These are phyloP conservation scores for Trichoderma brevicompactum DNA, from an alignment of 2,329 filamentous ascomycete genomes.

Conservation along the genomic window DNA sequence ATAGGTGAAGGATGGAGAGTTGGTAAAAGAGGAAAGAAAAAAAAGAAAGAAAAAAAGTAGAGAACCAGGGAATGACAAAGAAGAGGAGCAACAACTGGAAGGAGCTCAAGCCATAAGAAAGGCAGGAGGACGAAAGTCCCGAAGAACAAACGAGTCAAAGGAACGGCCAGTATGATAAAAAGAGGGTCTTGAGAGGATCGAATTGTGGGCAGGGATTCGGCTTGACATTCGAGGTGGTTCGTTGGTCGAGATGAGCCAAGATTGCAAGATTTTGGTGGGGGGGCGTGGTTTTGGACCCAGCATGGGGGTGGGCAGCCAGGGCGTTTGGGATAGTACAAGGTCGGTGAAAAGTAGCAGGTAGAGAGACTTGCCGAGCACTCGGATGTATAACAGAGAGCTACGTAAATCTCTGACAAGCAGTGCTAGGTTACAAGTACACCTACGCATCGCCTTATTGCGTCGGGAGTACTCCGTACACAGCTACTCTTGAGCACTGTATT, in stretches of 20 bases:
- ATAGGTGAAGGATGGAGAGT: background rate
- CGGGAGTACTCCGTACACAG: background rate
- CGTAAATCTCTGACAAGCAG: background rate
- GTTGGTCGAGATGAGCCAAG: background rate
- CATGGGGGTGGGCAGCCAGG: background rate
- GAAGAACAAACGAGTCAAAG: conserved; percentile 11
- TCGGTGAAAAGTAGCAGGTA: background rate
- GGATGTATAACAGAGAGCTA: background rate
- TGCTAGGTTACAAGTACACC: background rate
- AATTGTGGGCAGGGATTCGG: conserved; percentile 4
- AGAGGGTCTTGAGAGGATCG: conserved; percentile 13
- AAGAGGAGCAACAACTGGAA: conserved; percentile 6
- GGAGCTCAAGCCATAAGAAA: conserved; percentile 2
- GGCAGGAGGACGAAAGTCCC: background rate
- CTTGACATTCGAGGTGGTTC: conserved; percentile 2
- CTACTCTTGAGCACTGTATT: background rate
- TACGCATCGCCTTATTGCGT: background rate
- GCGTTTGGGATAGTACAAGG: background rate
- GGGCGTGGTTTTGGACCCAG: conserved; percentile 4
- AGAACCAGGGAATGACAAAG: background rate
- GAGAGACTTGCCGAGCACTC: background rate
- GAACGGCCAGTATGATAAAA: conserved; percentile 13
- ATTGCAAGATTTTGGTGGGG: conserved; percentile 21
- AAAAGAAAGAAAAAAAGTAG: background rate
- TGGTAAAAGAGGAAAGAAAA: background rate